Evolutionary conservation across 73 alveolate species (phyloP), one percentile per base, ranked within the genome.

Genomic region (Uronychia setigera): DNA sequence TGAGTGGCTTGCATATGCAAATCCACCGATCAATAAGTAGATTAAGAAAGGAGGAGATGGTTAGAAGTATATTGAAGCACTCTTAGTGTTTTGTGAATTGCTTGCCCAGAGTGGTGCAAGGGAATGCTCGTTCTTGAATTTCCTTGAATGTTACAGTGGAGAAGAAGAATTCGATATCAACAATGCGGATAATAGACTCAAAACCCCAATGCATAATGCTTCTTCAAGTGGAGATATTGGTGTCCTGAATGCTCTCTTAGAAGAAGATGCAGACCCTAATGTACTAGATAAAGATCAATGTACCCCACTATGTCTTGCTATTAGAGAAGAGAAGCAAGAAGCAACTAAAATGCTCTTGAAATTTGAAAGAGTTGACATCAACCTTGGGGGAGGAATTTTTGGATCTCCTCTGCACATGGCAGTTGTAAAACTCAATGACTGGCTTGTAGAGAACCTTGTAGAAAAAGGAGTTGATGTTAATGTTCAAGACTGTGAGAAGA

Each of bases 361-460:
- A 1, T 31, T 85, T 26, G 91, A 81, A 0, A 33, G 79, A 1
- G 97, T 92, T 32, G 93, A 93, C 78, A 91, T 90, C 0, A 93
- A 93, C 75, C 58, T 77, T 0, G 97, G 97, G 1, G 91, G 92
- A 28, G 97, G 97, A 1, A 75, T 88, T 9, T 86, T 60, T 81
- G 97, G 97, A 27, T 60, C 94, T 32, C 93, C 97, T 59, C 59
- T 91, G 35, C 93, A 90, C 60, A 74, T 93, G 27, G 94, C 93
- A 0, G 94, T 88, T 14, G 93, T 88, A 27, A 90, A 90, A 27
- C 57, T 58, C 30, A 88, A 90, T 28, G 76, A 46, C 26, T 77
- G 76, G 77, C 57, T 86, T 9, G 89, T 90, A 1, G 81, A 60
- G 27, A 74, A 75, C 76, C 78, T 93, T 31, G 81, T 87, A 0